These are phyloP conservation scores for Nemania sp. DNA, from an alignment of 2,329 filamentous ascomycete genomes.

Conservation along the genomic window DNA sequence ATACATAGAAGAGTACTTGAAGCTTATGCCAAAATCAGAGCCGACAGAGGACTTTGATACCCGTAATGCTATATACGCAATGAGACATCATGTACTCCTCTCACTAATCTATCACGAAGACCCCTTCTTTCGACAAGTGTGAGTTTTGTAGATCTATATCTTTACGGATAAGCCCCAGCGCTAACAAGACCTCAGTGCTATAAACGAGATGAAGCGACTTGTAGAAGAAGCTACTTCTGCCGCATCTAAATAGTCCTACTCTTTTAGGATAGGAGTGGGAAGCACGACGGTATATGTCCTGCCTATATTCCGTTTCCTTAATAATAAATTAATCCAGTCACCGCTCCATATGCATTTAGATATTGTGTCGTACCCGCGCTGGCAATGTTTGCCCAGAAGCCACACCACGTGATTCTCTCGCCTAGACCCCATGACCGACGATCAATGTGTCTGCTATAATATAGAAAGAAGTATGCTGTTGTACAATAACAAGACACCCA, in stretches of 20 bases:
- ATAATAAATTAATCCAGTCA: background rate
- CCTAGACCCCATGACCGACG: background rate
- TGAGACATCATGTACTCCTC: slow-evolving; percentile 45
- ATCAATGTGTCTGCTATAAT: background rate
- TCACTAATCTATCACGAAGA: slow-evolving; percentile 40
- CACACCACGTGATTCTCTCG: background rate
- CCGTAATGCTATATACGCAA: slow-evolving; percentile 47
- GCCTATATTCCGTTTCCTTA: background rate
- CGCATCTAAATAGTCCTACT: background rate
- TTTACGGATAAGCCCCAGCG: background rate
- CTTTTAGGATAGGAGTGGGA: background rate
- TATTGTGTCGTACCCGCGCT: background rate
- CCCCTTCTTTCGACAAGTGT: slow-evolving; percentile 25
- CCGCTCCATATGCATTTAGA: background rate
- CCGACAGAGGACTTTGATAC: slow-evolving; percentile 48
- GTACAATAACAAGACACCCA: no score
- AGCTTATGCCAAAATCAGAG: slow-evolving; percentile 45
- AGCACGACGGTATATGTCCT: background rate
- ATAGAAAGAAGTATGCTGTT: no score
- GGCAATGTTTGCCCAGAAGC: background rate
- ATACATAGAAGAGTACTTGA: slow-evolving; percentile 47
- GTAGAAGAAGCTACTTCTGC: slow-evolving; percentile 7
- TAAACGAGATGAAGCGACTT: slow-evolving; percentile 19
- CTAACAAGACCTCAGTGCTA: slow-evolving; percentile 18
- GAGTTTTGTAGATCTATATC: slow-evolving; percentile 12